Base-by-base conservation (phyloP, 2,329 filamentous ascomycete genomes). In the Annulohypoxylon truncatum region DNA sequence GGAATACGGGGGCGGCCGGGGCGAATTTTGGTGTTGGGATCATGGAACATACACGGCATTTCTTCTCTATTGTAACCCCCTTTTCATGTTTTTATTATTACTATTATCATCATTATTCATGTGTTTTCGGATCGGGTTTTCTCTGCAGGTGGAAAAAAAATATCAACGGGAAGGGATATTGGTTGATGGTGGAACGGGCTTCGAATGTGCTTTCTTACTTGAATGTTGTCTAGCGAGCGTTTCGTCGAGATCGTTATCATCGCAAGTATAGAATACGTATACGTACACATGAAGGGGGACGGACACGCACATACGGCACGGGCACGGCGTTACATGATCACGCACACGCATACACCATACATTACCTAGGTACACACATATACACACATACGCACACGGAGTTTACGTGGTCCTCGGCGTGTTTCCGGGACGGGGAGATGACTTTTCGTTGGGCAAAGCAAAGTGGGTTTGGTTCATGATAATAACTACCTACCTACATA, bases 391-490 rank as follows among this genome's bases (percentile, higher is more conserved):
- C 33, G 29, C 29, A 31, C 2, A 35, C n/a, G 35, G 48, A 57
- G 38, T 31, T 47, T 40, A 57, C 33, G 35, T 20, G 12, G 13
- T 56, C 35, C 35, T 42, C 56, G 44, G 56, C 15, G n/a, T 31
- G 38, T 35, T 20, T 48, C 35, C 33, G 15, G 46, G 51, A 52
- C 13, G 44, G 42, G 12, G 15, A 13, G 18, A 40, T 8, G n/a
- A 13, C 10, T 8, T 7, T 7, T 38, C 50, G 35, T 38, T 38
- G 22, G 38, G 15, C 38, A 20, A 3, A 28, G 26, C 4, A 7
- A 31, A 56, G 56, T 65, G 50, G 61, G 56, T 47, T 64, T 64
- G 55, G 29, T 55, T 64, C 35, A 46, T 51, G 61, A 42, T 7
- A 8, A 38, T 9, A 35, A 35, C 12, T 35, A 35, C 33, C 33